phyloP scores from a whole-genome alignment of 2,329 filamentous ascomycete genomes.

The Tolypocladium tundrense region DNA sequence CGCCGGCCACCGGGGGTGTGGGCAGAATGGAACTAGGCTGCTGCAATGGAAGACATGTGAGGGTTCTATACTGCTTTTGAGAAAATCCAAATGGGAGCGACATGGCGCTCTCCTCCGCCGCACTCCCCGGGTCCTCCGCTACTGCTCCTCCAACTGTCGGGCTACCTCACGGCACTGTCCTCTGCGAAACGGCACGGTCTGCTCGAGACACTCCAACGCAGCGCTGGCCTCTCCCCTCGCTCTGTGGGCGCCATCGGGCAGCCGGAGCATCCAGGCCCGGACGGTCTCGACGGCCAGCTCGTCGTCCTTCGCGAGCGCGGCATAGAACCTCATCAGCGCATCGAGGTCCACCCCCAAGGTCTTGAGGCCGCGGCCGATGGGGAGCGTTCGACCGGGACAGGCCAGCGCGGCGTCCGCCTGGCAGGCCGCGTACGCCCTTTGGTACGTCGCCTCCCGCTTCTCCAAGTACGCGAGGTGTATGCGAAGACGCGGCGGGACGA shows the following conservation, averaged over 20 bases:
- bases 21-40: too few relatives aligned
- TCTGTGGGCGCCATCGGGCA: neutral
- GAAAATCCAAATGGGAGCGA: too few relatives aligned
- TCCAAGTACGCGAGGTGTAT: neutral
- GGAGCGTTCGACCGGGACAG: neutral
- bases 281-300: neutral
- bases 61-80: too few relatives aligned
- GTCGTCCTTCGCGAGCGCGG: neutral
- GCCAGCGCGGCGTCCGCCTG: neutral
- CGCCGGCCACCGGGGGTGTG: too few relatives aligned
- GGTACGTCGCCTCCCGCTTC: neutral
- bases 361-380: neutral
- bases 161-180: neutral
- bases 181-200: neutral
- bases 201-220: neutral
- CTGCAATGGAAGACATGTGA: too few relatives aligned
- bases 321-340: neutral
- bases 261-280: neutral
- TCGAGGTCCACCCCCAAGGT: neutral
- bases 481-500: neutral
- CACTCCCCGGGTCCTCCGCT: too few relatives aligned
- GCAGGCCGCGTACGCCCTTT: neutral
- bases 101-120: too few relatives aligned
- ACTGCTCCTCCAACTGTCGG: too few relatives aligned
- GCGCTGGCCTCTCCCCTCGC: neutral